Evolutionary conservation across 257 asterid species (phyloP).

Genomic region (Paraleonurus japonicus): DNA sequence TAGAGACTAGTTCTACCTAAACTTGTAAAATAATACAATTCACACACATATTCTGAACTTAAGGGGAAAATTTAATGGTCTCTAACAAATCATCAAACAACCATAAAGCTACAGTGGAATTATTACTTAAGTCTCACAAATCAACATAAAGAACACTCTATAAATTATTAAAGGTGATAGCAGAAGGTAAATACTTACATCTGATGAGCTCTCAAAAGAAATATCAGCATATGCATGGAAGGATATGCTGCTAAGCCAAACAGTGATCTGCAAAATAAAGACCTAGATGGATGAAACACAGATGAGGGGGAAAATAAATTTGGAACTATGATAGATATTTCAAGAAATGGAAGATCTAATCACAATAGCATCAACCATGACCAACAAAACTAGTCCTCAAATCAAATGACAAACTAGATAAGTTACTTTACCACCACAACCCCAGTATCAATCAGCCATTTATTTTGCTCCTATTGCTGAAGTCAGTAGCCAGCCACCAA

Average conservation of each 20-base stretch:
- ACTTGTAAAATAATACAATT: background rate
- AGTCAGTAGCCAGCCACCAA: background rate
- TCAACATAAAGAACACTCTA: background rate
- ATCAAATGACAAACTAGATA: background rate
- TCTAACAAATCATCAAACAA: background rate
- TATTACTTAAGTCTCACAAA: conserved; percentile 3
- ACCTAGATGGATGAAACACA: conserved; percentile 23
- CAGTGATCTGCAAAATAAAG: conserved; percentile 58
- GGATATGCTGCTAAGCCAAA: conserved; percentile 86
- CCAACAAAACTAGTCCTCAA: conserved; percentile 5
- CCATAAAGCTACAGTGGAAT: conserved; percentile 14
- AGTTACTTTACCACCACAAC: background rate
- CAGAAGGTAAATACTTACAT: conserved; percentile 58
- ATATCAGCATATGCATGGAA: conserved; percentile 87
- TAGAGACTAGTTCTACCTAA: background rate
- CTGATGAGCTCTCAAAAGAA: conserved; percentile 65
- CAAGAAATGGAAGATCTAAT: background rate
- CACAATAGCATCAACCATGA: background rate
- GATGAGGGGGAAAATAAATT: background rate
- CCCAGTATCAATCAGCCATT: background rate
- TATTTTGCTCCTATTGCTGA: background rate
- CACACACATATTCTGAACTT: background rate
- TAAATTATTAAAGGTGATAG: conserved; percentile 4
- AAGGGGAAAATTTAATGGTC: background rate
- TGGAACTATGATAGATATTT: background rate